A percentile compares a stretch with the other conserved stretches of the same genome.
These are phyloP conservation scores for Globisporangium takayamanum DNA, from an alignment of 352 stramenopile genomes.

Conservation along the genomic window DNA sequence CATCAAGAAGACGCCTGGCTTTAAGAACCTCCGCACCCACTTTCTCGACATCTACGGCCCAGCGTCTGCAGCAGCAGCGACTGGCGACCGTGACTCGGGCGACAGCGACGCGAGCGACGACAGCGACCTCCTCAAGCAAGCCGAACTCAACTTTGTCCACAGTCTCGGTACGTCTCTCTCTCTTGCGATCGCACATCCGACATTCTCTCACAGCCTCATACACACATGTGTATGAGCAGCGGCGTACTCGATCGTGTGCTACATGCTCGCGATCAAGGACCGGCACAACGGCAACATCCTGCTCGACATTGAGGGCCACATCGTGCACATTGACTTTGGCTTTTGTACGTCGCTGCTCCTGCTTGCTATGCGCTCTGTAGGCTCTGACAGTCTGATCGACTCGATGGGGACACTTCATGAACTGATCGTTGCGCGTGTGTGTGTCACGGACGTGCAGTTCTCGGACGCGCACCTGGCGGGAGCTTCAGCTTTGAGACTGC, in stretches of 20 bases:
- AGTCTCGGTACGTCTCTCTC: constrained; percentile 69
- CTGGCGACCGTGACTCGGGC: constrained; percentile 6
- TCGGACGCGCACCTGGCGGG: constrained; percentile 75
- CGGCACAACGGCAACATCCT: constrained; percentile 99
- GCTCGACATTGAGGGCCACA: constrained; percentile 94
- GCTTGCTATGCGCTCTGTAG: background rate
- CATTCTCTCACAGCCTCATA: background rate
- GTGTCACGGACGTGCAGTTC: constrained; percentile 24
- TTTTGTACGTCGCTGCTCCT: constrained; percentile 74
- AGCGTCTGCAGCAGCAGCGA: constrained; percentile 31
- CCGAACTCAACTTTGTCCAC: constrained; percentile 77
- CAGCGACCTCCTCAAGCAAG: constrained; percentile 45
- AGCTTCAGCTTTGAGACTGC: constrained; percentile 95
- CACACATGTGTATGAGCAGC: constrained; percentile 52
- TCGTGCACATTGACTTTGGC: constrained; percentile 99
- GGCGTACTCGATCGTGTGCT: constrained; percentile 97
- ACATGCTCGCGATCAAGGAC: constrained; percentile 98
- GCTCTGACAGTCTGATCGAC: background rate
- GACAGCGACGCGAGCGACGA: constrained; percentile 15
- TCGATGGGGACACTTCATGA: background rate
- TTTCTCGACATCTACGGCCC: constrained; percentile 92
- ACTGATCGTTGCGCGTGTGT: too few species aligned
- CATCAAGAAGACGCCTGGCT: constrained; percentile 89
- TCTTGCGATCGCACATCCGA: background rate
- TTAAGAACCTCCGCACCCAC: constrained; percentile 86